Percentiles rank a stretch among this genome's conserved stretches.
Evolutionary conservation across 2,329 filamentous ascomycete genomes (phyloP).

Genomic region (Trichoderma harzianum): DNA sequence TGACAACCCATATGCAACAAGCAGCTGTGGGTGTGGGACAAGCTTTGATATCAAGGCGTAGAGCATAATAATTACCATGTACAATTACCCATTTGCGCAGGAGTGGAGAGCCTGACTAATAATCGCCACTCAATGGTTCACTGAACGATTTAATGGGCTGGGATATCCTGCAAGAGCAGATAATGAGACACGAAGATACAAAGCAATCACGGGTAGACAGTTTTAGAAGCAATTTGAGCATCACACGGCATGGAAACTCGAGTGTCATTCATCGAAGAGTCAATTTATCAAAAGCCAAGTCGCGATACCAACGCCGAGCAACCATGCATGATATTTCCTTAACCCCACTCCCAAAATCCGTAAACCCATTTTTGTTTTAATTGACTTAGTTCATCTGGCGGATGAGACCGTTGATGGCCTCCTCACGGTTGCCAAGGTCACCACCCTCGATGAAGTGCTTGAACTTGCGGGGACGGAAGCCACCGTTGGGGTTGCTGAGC

Average conservation of each 20-base stretch:
- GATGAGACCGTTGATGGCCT: slow-evolving; percentile 94
- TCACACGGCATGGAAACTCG: slow-evolving; percentile 33
- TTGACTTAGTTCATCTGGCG: slow-evolving; percentile 89
- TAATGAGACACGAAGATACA: neutral
- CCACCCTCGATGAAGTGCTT: slow-evolving; percentile 98
- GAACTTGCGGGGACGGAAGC: slow-evolving; percentile 96
- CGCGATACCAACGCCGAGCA: slow-evolving; percentile 42
- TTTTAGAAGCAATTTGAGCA: neutral
- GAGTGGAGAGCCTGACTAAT: neutral
- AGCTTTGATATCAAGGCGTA: slow-evolving; percentile 88
- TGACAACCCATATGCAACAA: slow-evolving; percentile 86
- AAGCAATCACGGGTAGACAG: neutral
- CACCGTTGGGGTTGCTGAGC: slow-evolving; percentile 96
- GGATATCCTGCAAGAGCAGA: neutral
- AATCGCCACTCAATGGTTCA: neutral
- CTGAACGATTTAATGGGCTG: neutral
- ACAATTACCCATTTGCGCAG: neutral
- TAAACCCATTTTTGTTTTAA: slow-evolving; percentile 20
- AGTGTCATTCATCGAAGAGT: slow-evolving; percentile 41
- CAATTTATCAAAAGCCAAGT: slow-evolving; percentile 37
- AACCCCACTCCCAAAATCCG: slow-evolving; percentile 29
- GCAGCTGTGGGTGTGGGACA: slow-evolving; percentile 94
- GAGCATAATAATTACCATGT: neutral
- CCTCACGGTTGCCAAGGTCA: slow-evolving; percentile 98
- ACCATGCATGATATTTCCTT: slow-evolving; percentile 35